These are phyloP conservation scores for Trametopsis cervina DNA, from an alignment of 768 basidiomycete genomes.

Conservation along the genomic window DNA sequence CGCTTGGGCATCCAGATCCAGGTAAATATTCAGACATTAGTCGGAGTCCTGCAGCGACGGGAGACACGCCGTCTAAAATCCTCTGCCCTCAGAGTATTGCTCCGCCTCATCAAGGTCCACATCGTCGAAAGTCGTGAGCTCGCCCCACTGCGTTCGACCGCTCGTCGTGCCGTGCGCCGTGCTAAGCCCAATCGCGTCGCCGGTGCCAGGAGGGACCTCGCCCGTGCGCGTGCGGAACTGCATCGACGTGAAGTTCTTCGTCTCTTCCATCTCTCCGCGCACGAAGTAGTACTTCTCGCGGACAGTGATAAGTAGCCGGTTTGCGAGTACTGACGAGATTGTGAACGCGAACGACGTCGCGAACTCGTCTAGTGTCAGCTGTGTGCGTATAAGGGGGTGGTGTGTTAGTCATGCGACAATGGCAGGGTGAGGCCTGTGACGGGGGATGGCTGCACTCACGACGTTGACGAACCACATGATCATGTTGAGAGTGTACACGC, in stretches of 20 bases:
- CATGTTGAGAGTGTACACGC: conserved; percentile 27
- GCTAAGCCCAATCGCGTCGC: background rate
- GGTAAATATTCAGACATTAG: no score
- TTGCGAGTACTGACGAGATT: conserved; percentile 25
- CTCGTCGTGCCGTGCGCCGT: background rate
- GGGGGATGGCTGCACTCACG: no score
- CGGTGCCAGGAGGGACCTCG: no score
- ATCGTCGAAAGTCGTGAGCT: no score
- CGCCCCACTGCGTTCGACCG: no score
- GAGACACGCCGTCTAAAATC: no score
- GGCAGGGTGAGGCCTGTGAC: background rate
- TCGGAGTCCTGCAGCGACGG: no score
- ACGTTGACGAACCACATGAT: conserved; percentile 28
- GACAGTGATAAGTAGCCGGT: conserved; percentile 26
- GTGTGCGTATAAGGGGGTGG: no score
- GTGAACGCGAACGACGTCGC: conserved; percentile 26
- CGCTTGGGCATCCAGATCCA: no score
- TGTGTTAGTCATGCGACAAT: no score
- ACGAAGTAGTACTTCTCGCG: conserved; percentile 16
- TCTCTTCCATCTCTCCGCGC: background rate
- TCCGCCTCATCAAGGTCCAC: no score
- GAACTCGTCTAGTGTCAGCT: conserved; percentile 27
- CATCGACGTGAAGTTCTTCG: background rate
- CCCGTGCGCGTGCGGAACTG: conserved; percentile 4
- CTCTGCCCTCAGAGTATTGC: no score